Percentiles rank a stretch among this genome's conserved stretches.
These are phyloP conservation scores for Limonium bicolor DNA, from an alignment of 148 eudicot species.

Conservation along the genomic window DNA sequence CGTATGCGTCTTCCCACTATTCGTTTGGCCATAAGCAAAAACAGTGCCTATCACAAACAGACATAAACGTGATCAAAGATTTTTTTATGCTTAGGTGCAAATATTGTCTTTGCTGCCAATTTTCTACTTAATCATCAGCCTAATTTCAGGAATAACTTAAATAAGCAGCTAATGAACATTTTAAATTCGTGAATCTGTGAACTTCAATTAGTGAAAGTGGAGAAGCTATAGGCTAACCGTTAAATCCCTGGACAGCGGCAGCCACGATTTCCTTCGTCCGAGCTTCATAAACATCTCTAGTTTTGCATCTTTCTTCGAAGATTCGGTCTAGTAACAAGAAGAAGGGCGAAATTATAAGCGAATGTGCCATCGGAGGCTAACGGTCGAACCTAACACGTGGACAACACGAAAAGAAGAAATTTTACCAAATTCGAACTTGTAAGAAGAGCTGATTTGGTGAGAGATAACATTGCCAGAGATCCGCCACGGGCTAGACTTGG, in stretches of 20 bases:
- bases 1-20: slow-evolving; percentile 95
- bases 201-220: background rate
- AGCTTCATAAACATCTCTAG: slow-evolving; percentile 55
- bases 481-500: slow-evolving; percentile 71
- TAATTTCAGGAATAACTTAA: background rate
- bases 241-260: slow-evolving; percentile 83
- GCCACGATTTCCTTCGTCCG: slow-evolving; percentile 66
- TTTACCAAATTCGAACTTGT: slow-evolving; percentile 75
- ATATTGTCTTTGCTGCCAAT: too few relatives aligned
- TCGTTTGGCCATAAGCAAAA: slow-evolving; percentile 96
- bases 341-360: too few relatives aligned
- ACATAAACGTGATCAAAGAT: too few relatives aligned
- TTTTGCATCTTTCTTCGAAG: slow-evolving; percentile 63
- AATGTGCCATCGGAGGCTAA: background rate
- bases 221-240: slow-evolving; percentile 27
- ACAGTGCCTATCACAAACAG: slow-evolving; percentile 59
- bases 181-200: background rate
- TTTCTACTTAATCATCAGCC: background rate
- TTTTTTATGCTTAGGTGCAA: too few relatives aligned
- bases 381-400: slow-evolving; percentile 8
- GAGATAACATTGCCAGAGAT: slow-evolving; percentile 58
- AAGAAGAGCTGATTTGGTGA: slow-evolving; percentile 23
- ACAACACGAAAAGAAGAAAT: too few relatives aligned
- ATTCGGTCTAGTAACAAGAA: slow-evolving; percentile 34
- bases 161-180: background rate